Evolutionary conservation across 495 filamentous ascomycete genomes (phyloP), one percentile per base, ranked within the genome.

Genomic region (Emericellopsis terricola): DNA sequence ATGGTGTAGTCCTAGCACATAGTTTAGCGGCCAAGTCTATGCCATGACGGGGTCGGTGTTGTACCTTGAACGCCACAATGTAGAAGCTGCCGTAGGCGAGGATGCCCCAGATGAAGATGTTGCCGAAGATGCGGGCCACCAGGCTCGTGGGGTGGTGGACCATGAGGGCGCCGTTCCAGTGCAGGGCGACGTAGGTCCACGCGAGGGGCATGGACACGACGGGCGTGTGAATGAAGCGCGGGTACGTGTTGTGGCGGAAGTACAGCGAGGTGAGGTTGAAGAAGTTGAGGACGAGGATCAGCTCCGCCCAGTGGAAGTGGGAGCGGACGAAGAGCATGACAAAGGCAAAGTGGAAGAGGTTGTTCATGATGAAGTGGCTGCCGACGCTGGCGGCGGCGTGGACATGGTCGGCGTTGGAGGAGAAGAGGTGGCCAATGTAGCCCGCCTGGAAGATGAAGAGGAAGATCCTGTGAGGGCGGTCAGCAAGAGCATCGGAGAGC

Each of bases 161-260:
- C 46, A 75, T 76, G 33, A 81, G 78, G 4, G 84, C 81, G 3
- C 85, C 85, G 41, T 83, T 78, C 78, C 81, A 91, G 59, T 82
- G 82, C 20, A 92, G 57, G 21, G 80, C 76, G 19, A 85, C 73
- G 41, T 85, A 73, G 0, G 74, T 78, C 77, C 80, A 94, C 4
- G 81, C 81, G 37, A 87, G 58, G 3, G 85, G 85, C 8, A 76
- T 78, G 6, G 76, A 71, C 8, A 86, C 68, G 29, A 71, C 73
- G 2, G 81, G 66, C 8, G 72, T 50, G 50, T 92, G 85, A 41
- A 89, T 77, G 36, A 77, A 64, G 15, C 69, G 63, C 3, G 77
- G 72, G 15, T 73, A 70, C 0, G 61, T 60, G 15, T 56, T 60
- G 58, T 89, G 70, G 15, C 78, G 76, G 74, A 85, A 81, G 60